Evolutionary conservation across 2,329 filamentous ascomycete species (phyloP), one percentile per base, ranked within the genome.

Genomic region (Achaetomium macrosporum): DNA sequence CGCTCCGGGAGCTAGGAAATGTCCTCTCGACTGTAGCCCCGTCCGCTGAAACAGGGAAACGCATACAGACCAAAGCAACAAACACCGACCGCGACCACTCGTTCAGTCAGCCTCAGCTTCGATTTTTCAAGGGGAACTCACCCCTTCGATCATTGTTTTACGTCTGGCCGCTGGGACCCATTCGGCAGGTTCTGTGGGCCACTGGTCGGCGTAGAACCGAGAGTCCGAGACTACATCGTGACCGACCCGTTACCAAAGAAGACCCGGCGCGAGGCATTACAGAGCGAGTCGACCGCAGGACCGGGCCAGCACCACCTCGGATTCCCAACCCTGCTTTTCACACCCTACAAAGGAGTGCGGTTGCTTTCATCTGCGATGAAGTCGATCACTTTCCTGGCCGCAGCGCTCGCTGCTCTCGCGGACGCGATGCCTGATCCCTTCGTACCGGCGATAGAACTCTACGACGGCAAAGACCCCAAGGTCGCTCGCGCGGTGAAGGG

Each of bases 1-100:
- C 54, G 45, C 50, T 53, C 49, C 51, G 42, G 46, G 43, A 56
- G 43, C 41, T 59, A 52, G 57, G 59, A 55, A 56, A 63, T 63
- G 61, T 50, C 42, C 50, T 44, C 55, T 51, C 56, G 50, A 44
- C 35, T 47, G 57, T 63, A 55, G 57, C 37, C 50, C 52, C 52
- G 54, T 58, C 50, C 54, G 54, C 59, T 54, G 51, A 54, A 47
- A 40, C 50, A 54, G 49, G 53, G 56, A 56, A 50, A 56, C 49
- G 44, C 53, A 42, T 8, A 31, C 35, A 44, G 42, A 25, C 25
- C 31, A 31, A n/a, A 30, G 30, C 51, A 48, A 16, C 31, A 47
- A 17, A 19, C 42, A 42, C 45, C 44, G 20, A 43, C 51, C 48
- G n/a, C 43, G 33, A 55, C 35, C 56, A 52, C 47, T 59, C 56